Conservation (phyloP, 345 rosid species). For the Noccaea bulbosa region DNA sequence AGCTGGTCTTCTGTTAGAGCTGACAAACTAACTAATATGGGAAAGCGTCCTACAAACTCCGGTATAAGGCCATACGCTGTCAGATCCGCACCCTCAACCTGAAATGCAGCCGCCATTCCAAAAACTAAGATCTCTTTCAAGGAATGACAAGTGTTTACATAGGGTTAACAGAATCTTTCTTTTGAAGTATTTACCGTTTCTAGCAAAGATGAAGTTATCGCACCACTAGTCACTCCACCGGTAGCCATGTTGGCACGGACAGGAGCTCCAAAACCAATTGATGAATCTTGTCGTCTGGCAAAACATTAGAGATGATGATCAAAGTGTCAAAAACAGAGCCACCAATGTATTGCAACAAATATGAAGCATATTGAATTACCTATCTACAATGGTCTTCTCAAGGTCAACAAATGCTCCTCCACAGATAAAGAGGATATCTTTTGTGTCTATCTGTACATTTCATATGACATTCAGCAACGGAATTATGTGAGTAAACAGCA, state of each 20-base stretch:
- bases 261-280: constrained; percentile 98
- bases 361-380: constrained; percentile 51
- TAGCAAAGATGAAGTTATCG: constrained; percentile 81
- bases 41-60: constrained; percentile 95
- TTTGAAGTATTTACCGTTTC: constrained; percentile 56
- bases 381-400: constrained; percentile 90
- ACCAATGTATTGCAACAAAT: constrained; percentile 3
- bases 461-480: constrained; percentile 22
- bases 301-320: constrained; percentile 32
- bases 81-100: constrained; percentile 95
- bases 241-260: constrained; percentile 94
- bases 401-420: constrained; percentile 97
- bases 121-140: constrained; percentile 31
- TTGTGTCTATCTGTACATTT: constrained; percentile 84
- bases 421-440: constrained; percentile 91
- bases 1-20: constrained; percentile 95
- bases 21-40: constrained; percentile 85
- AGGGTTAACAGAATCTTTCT: neutral
- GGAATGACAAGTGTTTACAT: neutral
- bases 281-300: constrained; percentile 86
- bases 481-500: constrained; percentile 18
- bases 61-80: constrained; percentile 97
- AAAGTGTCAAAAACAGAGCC: constrained; percentile 24
- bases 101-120: constrained; percentile 39
- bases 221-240: constrained; percentile 67